phyloP scores from a whole-genome alignment of 2,329 filamentous ascomycete genomes.

The Ramichloridium luteum region DNA sequence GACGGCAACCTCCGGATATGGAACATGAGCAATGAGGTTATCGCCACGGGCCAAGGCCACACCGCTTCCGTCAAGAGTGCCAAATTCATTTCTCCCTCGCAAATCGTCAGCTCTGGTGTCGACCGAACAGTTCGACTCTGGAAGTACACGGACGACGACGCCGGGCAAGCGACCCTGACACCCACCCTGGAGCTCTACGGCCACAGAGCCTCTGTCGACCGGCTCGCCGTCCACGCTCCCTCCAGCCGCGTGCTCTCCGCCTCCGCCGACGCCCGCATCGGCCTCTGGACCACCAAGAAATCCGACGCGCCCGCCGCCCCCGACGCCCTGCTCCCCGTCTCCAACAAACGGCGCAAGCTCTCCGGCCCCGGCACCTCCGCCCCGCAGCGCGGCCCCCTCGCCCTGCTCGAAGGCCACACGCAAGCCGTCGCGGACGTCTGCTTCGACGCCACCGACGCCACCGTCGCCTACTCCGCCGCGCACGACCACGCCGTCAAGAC shows the following conservation, averaged over 20 bases:
- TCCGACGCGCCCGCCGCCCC: conserved; percentile 63
- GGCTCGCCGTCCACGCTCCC: conserved; percentile 59
- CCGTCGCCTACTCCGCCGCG: conserved; percentile 81
- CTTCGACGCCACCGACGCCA: conserved; percentile 75
- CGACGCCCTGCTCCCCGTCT: conserved; percentile 53
- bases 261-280: conserved; percentile 69
- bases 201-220: conserved; percentile 63
- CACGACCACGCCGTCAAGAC: conserved; percentile 86
- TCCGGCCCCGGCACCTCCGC: conserved; percentile 32
- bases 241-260: conserved; percentile 73
- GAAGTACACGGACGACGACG: conserved; percentile 66
- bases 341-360: conserved; percentile 67
- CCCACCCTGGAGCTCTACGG: conserved; percentile 73
- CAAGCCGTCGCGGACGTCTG: conserved; percentile 64
- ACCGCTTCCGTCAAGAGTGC: conserved; percentile 67
- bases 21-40: conserved; percentile 75
- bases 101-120: conserved; percentile 70
- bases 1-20: conserved; percentile 82
- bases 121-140: conserved; percentile 81
- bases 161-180: conserved; percentile 41
- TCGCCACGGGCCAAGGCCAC: conserved; percentile 66
- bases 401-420: conserved; percentile 59
- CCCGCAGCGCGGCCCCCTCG: conserved; percentile 65
- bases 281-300: conserved; percentile 79
- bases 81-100: conserved; percentile 65